phyloP scores from a whole-genome alignment of 495 filamentous ascomycete species.

The Penicillium diatomitis region DNA sequence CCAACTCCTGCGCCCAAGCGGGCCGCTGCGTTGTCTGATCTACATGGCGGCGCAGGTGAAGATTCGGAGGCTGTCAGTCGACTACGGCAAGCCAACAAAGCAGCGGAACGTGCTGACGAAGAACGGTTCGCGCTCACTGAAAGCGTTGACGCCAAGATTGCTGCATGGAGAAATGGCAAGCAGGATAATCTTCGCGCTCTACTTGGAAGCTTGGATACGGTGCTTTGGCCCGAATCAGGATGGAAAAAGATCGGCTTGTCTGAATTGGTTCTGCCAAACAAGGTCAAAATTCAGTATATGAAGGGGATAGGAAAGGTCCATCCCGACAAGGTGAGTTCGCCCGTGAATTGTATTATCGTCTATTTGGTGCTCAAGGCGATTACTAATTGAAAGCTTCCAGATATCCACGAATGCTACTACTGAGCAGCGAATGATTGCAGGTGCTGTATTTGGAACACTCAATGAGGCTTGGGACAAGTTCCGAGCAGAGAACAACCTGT shows the following conservation, averaged over 20 bases:
- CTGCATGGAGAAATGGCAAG: constrained; percentile 78
- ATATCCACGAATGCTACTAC: constrained; percentile 82
- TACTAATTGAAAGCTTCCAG: constrained; percentile 33
- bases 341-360: background rate
- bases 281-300: constrained; percentile 97
- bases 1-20: constrained; percentile 29
- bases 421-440: constrained; percentile 88
- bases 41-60: constrained; percentile 17
- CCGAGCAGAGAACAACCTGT: constrained; percentile 70
- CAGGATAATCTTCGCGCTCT: constrained; percentile 86
- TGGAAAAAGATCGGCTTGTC: constrained; percentile 97
- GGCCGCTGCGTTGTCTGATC: constrained; percentile 40
- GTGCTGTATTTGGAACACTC: constrained; percentile 79
- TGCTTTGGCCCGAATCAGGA: constrained; percentile 83
- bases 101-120: constrained; percentile 73
- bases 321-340: constrained; percentile 81
- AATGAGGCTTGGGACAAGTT: constrained; percentile 99
- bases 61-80: constrained; percentile 59
- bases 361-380: background rate
- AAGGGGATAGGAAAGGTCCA: constrained; percentile 98
- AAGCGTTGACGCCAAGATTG: constrained; percentile 66
- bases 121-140: constrained; percentile 88
- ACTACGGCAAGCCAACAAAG: constrained; percentile 72
- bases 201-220: constrained; percentile 75
- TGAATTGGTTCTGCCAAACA: constrained; percentile 79